phyloP scores from a whole-genome alignment of 176 grass and related monocot genomes.

The Eleusine coracana region DNA sequence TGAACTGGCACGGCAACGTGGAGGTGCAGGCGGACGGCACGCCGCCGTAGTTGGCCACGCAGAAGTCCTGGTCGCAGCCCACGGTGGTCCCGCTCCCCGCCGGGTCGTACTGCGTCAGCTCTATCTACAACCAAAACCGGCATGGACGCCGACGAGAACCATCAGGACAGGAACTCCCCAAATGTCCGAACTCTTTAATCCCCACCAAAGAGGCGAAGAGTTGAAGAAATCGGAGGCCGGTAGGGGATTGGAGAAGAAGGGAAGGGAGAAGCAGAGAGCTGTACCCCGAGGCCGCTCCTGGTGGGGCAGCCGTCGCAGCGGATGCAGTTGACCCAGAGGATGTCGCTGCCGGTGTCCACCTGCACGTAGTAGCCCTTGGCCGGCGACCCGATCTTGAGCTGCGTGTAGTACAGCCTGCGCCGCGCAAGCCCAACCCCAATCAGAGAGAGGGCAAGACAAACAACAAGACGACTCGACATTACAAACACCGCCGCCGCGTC shows the following conservation, averaged over 20 bases:
- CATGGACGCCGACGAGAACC: not conserved
- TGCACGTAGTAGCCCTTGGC: slow-evolving; percentile 86
- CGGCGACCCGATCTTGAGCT: slow-evolving; percentile 78
- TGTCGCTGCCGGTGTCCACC: slow-evolving; percentile 96
- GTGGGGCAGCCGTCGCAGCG: slow-evolving; percentile 73
- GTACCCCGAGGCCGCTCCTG: slow-evolving; percentile 87
- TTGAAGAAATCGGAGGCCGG: not conserved
- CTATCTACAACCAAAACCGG: slow-evolving; percentile 53
- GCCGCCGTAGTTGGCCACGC: slow-evolving; percentile 33
- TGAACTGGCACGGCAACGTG: slow-evolving; percentile 58
- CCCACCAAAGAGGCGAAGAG: not conserved
- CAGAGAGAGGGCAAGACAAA: not conserved
- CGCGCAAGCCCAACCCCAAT: not conserved
- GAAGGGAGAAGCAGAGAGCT: not conserved
- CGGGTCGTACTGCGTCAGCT: slow-evolving; percentile 87
- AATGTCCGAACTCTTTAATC: not conserved
- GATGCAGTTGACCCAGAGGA: slow-evolving; percentile 96
- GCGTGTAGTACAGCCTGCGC: slow-evolving; percentile 82
- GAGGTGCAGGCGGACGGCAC: slow-evolving; percentile 42
- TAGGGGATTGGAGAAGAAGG: not conserved
- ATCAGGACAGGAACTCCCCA: not conserved
- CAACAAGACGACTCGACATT: too few species aligned
- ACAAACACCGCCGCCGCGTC: not conserved
- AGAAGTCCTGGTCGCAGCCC: slow-evolving; percentile 72
- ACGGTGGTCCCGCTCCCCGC: slow-evolving; percentile 57